Percentiles rank a stretch among this genome's conserved stretches.
phyloP scores from a whole-genome alignment of 495 filamentous ascomycete genomes.

The Xylaria venustula region DNA sequence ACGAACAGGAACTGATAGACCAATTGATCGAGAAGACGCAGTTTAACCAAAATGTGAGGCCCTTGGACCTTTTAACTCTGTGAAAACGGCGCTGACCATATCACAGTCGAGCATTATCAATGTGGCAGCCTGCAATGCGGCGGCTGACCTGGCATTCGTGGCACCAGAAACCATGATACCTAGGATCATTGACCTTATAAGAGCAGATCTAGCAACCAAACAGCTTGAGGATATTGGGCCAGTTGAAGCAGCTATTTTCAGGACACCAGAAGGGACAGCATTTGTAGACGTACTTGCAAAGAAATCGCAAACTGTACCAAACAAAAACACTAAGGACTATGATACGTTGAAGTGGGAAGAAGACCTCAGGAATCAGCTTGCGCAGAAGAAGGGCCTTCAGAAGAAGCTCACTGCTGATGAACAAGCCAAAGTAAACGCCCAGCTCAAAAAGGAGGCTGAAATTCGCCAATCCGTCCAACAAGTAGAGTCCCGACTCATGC shows the following conservation, averaged over 20 bases:
- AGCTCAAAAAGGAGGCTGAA: slow-evolving; percentile 78
- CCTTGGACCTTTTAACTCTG: not conserved
- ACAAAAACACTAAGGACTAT: slow-evolving; percentile 88
- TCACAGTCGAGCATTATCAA: slow-evolving; percentile 46
- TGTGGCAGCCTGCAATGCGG: slow-evolving; percentile 71
- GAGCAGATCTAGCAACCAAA: slow-evolving; percentile 62
- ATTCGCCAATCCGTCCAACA: slow-evolving; percentile 69
- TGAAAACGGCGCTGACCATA: slow-evolving; percentile 18
- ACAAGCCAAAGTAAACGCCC: slow-evolving; percentile 83
- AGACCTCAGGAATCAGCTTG: slow-evolving; percentile 83
- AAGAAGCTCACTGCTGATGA: slow-evolving; percentile 91
- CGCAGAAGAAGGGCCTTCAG: slow-evolving; percentile 85
- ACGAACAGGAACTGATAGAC: slow-evolving; percentile 43
- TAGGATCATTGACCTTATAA: slow-evolving; percentile 69
- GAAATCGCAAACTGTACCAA: slow-evolving; percentile 64
- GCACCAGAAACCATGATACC: slow-evolving; percentile 80
- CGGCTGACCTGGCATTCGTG: slow-evolving; percentile 90
- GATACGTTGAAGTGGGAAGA: slow-evolving; percentile 96
- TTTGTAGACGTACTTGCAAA: slow-evolving; percentile 89
- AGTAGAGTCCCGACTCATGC: slow-evolving; percentile 65
- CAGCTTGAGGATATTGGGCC: slow-evolving; percentile 71
- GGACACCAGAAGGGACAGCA: slow-evolving; percentile 78
- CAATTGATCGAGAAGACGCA: slow-evolving; percentile 49
- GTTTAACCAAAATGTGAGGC: slow-evolving; percentile 47
- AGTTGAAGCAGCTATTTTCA: slow-evolving; percentile 85